Conservation (phyloP, 192 early-diverging fungal genomes). For the Entrophospora sp. region DNA sequence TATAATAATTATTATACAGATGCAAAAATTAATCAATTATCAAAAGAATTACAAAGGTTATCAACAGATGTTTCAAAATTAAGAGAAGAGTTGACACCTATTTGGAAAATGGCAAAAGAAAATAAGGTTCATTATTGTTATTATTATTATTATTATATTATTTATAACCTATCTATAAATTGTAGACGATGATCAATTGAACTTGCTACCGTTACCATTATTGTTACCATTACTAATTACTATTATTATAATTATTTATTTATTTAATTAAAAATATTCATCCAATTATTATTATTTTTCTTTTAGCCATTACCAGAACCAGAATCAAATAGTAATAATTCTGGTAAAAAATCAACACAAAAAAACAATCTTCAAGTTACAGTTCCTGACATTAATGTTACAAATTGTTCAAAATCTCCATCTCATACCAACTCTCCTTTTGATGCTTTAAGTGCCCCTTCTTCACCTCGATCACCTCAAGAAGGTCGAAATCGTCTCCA, state of each 20-base stretch:
- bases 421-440: slow-evolving; percentile 2
- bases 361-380: slow-evolving; percentile 4
- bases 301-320: slow-evolving; percentile 17
- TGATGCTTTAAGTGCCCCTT: slow-evolving; percentile 12
- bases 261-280: too few relatives aligned
- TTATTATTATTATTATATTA: too few relatives aligned
- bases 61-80: slow-evolving; percentile 31
- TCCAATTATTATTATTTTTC: too few relatives aligned
- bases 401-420: slow-evolving; percentile 6
- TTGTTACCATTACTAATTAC: too few relatives aligned
- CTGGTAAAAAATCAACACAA: not conserved
- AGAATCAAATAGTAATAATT: not conserved
- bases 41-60: slow-evolving; percentile 33
- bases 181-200: too few relatives aligned
- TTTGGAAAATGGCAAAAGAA: slow-evolving; percentile 36
- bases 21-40: slow-evolving; percentile 25
- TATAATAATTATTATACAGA: slow-evolving; percentile 5
- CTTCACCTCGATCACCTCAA: slow-evolving; percentile 15
- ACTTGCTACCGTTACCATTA: too few relatives aligned
- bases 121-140: slow-evolving; percentile 40
- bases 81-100: slow-evolving; percentile 31
- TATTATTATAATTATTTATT: too few relatives aligned
- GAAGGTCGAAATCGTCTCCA: slow-evolving; percentile 1
- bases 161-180: too few relatives aligned
- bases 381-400: slow-evolving; percentile 7